Percentiles rank a stretch among this genome's conserved stretches.
These are phyloP conservation scores for Prinsepia uniflora DNA, from an alignment of 306 rosid species.

Conservation along the genomic window DNA sequence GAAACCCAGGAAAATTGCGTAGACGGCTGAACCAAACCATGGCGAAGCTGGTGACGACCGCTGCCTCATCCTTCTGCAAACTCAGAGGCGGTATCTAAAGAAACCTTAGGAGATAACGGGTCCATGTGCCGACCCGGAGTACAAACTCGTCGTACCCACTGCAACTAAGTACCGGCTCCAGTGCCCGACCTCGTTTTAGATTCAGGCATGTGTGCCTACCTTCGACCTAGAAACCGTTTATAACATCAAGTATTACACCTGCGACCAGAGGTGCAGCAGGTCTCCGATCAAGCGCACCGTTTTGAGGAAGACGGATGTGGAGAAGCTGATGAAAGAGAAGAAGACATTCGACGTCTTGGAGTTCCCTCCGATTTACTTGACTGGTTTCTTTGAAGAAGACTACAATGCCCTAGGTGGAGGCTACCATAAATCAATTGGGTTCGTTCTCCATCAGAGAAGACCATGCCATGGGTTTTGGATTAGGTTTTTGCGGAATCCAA, in stretches of 20 bases:
- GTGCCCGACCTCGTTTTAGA: slow-evolving; percentile 66
- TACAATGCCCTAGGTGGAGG: slow-evolving; percentile 72
- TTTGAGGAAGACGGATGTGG: slow-evolving; percentile 60
- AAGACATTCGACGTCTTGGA: slow-evolving; percentile 43
- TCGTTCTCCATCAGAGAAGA: not conserved
- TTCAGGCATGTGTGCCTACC: slow-evolving; percentile 47
- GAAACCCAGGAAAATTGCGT: no score
- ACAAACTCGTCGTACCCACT: slow-evolving; percentile 47
- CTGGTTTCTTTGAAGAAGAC: slow-evolving; percentile 54
- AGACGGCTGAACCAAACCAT: no score
- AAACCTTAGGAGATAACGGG: slow-evolving; percentile 98
- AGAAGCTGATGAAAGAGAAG: slow-evolving; percentile 55
- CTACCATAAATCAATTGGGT: slow-evolving; percentile 47
- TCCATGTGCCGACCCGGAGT: slow-evolving; percentile 76
- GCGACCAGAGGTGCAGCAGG: slow-evolving; percentile 96
- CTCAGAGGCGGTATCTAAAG: slow-evolving; percentile 67
- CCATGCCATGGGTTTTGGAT: no score
- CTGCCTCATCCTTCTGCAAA: slow-evolving; percentile 34
- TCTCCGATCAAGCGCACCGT: slow-evolving; percentile 70
- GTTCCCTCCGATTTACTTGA: slow-evolving; percentile 72
- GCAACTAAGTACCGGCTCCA: slow-evolving; percentile 69
- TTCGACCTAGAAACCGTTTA: slow-evolving; percentile 79
- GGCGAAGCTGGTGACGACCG: slow-evolving; percentile 31
- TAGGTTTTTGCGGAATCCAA: no score
- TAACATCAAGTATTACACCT: slow-evolving; percentile 73